phyloP scores from a whole-genome alignment of 2,329 filamentous ascomycete species.

The Scedosporium minutisporum region DNA sequence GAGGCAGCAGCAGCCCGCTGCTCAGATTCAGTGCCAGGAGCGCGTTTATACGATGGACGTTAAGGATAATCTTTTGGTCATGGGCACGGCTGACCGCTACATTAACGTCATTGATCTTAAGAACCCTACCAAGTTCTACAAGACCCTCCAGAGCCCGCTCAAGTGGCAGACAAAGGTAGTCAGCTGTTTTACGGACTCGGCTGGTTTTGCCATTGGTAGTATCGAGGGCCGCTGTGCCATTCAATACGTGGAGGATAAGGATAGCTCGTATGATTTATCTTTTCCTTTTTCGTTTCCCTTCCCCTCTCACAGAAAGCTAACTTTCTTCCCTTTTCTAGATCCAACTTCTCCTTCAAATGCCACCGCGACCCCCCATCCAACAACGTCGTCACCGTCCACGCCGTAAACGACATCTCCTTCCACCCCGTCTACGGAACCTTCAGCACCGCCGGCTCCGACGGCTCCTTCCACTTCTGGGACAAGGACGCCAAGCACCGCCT shows the following conservation, averaged over 20 bases:
- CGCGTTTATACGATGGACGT: slow-evolving; percentile 89
- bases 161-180: slow-evolving; percentile 98
- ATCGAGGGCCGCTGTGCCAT: slow-evolving; percentile 97
- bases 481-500: slow-evolving; percentile 82
- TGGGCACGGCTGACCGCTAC: slow-evolving; percentile 89
- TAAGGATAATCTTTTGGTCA: slow-evolving; percentile 75
- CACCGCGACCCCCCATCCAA: slow-evolving; percentile 72
- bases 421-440: slow-evolving; percentile 97
- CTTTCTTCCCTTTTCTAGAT: slow-evolving; percentile 30
- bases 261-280: slow-evolving; percentile 48
- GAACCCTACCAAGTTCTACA: slow-evolving; percentile 85
- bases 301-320: not conserved
- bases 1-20: slow-evolving; percentile 54
- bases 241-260: slow-evolving; percentile 96
- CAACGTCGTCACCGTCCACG: slow-evolving; percentile 80
- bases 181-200: slow-evolving; percentile 86
- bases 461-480: slow-evolving; percentile 96
- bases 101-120: slow-evolving; percentile 92
- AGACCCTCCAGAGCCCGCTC: slow-evolving; percentile 87
- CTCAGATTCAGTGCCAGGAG: slow-evolving; percentile 59
- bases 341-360: slow-evolving; percentile 99
- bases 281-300: not conserved
- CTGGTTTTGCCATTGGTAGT: slow-evolving; percentile 87
- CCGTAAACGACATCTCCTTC: slow-evolving; percentile 96
- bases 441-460: slow-evolving; percentile 88